Evolutionary conservation across 352 stramenopile species (phyloP).

Genomic region (Phytophthora megakarya): DNA sequence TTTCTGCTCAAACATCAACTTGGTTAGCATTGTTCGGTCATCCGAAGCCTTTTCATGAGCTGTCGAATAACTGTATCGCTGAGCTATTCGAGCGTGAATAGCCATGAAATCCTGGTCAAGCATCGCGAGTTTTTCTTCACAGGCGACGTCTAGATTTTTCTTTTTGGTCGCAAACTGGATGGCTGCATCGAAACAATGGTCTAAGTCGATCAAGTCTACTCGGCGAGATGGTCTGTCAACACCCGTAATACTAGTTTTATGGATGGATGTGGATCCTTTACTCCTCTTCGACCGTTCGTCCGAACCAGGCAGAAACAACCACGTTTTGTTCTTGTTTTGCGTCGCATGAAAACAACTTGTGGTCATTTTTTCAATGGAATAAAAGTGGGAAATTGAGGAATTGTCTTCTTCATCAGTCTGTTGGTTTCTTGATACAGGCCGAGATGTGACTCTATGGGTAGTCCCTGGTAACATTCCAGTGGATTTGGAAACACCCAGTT

Average conservation of each 20-base stretch:
- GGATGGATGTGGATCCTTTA: conserved; percentile 39
- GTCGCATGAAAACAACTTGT: conserved; percentile 74
- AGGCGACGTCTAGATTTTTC: conserved; percentile 46
- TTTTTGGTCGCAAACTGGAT: conserved; percentile 66
- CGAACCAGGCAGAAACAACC: conserved; percentile 69
- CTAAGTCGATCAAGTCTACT: conserved; percentile 71
- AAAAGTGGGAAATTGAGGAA: conserved; percentile 64
- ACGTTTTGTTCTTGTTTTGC: conserved; percentile 75
- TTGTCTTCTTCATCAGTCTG: conserved; percentile 41
- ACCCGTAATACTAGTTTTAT: conserved; percentile 50
- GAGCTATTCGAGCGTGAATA: conserved; percentile 49
- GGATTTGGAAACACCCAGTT: conserved; percentile 26
- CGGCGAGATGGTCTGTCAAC: conserved; percentile 66
- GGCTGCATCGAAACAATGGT: conserved; percentile 69
- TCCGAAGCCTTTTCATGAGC: conserved; percentile 1
- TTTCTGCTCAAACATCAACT: conserved; percentile 89
- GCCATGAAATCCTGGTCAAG: conserved; percentile 74
- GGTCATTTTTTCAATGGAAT: conserved; percentile 76
- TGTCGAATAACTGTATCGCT: conserved; percentile 31
- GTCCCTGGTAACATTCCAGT: conserved; percentile 17
- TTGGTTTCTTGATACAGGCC: conserved; percentile 11
- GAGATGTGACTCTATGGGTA: no score
- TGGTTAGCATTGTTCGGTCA: conserved; percentile 50
- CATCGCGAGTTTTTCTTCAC: conserved; percentile 55
- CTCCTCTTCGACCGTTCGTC: conserved; percentile 64